Base-by-base conservation (phyloP, 2,329 filamentous ascomycete species). In the Colletotrichum chlorophyti region DNA sequence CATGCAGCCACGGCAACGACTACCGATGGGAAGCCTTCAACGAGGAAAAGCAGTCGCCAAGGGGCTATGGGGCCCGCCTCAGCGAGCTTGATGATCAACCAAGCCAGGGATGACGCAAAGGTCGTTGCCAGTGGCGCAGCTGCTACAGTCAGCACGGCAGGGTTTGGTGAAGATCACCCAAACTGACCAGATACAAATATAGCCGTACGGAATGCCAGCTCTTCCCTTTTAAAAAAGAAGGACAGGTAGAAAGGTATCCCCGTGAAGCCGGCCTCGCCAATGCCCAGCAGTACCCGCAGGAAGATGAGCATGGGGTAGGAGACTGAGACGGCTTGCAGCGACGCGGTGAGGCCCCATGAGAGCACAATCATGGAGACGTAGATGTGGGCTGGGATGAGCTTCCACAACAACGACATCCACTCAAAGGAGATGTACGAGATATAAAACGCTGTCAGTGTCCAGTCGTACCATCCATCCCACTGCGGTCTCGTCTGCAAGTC, bases 11-110 rank as follows among this genome's bases (percentile, higher is more conserved):
- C 85, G 6, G 91, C 88, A 11, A 91, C 84, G 8, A 96, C 61
- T 38, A 96, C 83, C 23, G 90, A 92, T 1, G 93, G 93, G 60
- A 96, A 94, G 1, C 92, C 93, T 72, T 96, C 93, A 11, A 94
- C 65, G 7, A 96, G 80, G 68, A 96, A 96, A 24, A 96, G 79
- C 2, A 93, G 81, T n/a, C 93, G 84, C 93, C 93, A 96, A 4
- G 90, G 86, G 0, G 91, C 90, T 46, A 96, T 87, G 14, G 89
- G 89, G 1, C 83, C 79, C 60, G 80, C 68, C 43, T 84, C 76
- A 47, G 86, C 91, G 12, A 92, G 66, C 65, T 85, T 86, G 47
- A 93, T 83, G 61, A 97, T 94, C 19, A 87, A 68, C 87, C 89
- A 92, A 7, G 93, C 92, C 4, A 97, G 79, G 8, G 83, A 88